Evolutionary conservation across 2,329 filamentous ascomycete species (phyloP).

Genomic region (Paracorniculantispora psalliotae): DNA sequence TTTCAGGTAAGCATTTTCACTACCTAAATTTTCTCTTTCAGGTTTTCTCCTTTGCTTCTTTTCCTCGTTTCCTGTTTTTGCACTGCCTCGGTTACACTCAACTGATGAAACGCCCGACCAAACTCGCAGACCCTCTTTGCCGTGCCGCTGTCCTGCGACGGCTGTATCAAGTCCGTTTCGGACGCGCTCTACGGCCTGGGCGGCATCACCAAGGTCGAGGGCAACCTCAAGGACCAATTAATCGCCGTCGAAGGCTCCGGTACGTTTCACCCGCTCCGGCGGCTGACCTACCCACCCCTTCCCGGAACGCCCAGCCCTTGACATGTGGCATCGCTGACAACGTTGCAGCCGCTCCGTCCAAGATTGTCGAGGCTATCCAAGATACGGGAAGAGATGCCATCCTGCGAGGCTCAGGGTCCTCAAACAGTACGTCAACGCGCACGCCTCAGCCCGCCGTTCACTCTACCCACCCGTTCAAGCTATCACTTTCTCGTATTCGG

Average conservation of each 20-base stretch:
- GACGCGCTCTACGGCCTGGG: conserved; percentile 69
- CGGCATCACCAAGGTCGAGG: conserved; percentile 78
- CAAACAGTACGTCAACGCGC: conserved; percentile 62
- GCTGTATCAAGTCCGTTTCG: conserved; percentile 83
- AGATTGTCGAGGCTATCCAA: conserved; percentile 85
- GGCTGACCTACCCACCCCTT: too few species aligned
- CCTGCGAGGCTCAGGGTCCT: conserved; percentile 77
- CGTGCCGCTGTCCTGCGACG: conserved; percentile 86
- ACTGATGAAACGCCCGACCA: conserved; percentile 12
- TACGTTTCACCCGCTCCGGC: conserved; percentile 29
- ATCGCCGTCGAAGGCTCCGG: conserved; percentile 80
- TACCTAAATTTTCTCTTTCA: conserved; percentile 13
- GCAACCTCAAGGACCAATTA: conserved; percentile 75
- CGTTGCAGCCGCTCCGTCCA: conserved; percentile 69
- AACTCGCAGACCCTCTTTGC: conserved; percentile 76
- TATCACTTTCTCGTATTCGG: neutral
- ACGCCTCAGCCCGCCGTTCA: neutral
- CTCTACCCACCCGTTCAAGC: neutral
- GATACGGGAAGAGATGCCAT: conserved; percentile 90
- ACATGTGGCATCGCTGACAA: neutral
- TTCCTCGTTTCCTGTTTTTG: neutral
- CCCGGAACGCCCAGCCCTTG: too few species aligned
- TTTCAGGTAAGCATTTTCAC: conserved; percentile 37
- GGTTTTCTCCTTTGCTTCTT: neutral
- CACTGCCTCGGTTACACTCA: conserved; percentile 16